A percentile compares a stretch with the other conserved stretches of the same genome.
Evolutionary conservation across 2,329 filamentous ascomycete species (phyloP).

Genomic region (Cladosporium sphaerospermum): DNA sequence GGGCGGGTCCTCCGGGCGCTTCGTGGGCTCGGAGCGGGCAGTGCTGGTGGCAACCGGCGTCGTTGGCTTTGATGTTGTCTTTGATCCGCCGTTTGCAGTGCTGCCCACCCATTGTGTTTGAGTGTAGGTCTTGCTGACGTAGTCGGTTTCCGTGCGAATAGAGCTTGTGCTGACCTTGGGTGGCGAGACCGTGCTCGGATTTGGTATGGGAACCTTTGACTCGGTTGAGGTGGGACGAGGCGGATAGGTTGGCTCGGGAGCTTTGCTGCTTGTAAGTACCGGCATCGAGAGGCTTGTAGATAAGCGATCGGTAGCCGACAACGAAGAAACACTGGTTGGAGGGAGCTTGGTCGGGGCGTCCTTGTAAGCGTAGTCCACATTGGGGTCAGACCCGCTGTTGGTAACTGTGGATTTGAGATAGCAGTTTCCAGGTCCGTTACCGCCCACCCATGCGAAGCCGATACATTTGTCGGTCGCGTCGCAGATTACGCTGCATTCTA

Average conservation of each 20-base stretch:
- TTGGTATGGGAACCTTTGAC: background rate
- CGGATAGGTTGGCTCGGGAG: background rate
- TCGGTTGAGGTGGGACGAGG: background rate
- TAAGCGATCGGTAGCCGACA: background rate
- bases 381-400: background rate
- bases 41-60: background rate
- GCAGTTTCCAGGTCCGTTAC: conserved; percentile 16
- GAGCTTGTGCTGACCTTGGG: background rate
- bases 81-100: background rate
- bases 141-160: background rate
- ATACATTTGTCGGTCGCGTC: conserved; percentile 17
- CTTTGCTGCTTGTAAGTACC: background rate
- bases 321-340: background rate
- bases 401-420: conserved; percentile 13
- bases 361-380: conserved; percentile 14
- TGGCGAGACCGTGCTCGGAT: background rate
- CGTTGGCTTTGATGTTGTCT: background rate
- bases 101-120: background rate
- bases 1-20: too few species aligned
- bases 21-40: background rate
- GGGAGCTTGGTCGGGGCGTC: background rate
- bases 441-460: conserved; percentile 18
- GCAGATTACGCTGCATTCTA: conserved; percentile 21
- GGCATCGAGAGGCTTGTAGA: background rate
- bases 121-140: background rate